phyloP scores from a whole-genome alignment of 192 early-diverging fungal genomes.

The Anaeromyces robustus region DNA sequence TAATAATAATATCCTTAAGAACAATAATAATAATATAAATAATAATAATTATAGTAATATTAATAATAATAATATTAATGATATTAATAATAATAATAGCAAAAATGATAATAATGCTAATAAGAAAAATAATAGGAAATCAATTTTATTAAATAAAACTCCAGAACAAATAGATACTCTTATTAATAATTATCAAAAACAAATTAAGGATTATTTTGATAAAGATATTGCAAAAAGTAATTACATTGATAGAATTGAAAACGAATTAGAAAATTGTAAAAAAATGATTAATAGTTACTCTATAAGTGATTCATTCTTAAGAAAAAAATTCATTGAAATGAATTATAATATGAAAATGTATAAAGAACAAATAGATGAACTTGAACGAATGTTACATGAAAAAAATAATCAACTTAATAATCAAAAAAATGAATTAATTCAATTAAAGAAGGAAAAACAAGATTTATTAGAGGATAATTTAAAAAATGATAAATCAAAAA shows the following conservation, averaged over 20 bases:
- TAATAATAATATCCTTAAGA: too few species aligned
- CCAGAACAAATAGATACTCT: neutral
- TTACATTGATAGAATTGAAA: neutral
- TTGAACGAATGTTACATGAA: neutral
- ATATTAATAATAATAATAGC: neutral
- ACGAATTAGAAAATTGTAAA: neutral
- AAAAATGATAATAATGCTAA: neutral
- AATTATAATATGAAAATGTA: neutral
- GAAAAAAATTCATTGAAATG: neutral
- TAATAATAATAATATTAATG: neutral
- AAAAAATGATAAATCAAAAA: neutral
- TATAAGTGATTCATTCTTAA: neutral
- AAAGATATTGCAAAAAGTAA: neutral
- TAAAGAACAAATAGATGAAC: neutral
- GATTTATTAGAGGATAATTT: neutral
- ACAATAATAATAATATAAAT: too few species aligned
- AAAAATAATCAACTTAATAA: neutral
- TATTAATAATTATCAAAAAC: neutral
- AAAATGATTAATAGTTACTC: neutral
- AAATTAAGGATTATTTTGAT: neutral
- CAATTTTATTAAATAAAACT: neutral
- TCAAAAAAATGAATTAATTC: neutral
- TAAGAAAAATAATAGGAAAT: neutral
- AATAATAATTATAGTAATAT: too few species aligned
- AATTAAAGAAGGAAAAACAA: neutral